Evolutionary conservation across 768 basidiomycete genomes (phyloP).

Genomic region (Myochromella boudieri): DNA sequence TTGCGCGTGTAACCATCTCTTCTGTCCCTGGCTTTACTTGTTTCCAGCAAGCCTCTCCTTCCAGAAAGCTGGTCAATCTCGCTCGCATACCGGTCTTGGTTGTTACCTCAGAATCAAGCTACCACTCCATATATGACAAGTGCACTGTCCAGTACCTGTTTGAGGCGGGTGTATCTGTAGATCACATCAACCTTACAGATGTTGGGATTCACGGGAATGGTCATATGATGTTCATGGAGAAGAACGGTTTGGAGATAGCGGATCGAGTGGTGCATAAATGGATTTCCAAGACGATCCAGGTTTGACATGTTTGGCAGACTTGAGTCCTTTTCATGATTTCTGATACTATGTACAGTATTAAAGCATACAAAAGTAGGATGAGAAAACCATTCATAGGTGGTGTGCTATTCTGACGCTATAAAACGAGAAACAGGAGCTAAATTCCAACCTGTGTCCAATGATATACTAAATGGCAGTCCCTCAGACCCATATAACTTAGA

Average conservation of each 20-base stretch:
- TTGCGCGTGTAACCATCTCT: conserved; percentile 27
- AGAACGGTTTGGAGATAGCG: conserved; percentile 43
- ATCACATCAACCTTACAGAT: conserved; percentile 37
- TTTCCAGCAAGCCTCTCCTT: conserved; percentile 41
- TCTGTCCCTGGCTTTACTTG: conserved; percentile 34
- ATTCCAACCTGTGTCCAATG: no score
- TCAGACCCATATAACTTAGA: no score
- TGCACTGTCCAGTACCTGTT: conserved; percentile 42
- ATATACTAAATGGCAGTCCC: no score
- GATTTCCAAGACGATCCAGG: conserved; percentile 24
- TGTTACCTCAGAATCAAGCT: conserved; percentile 50
- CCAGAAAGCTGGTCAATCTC: conserved; percentile 42
- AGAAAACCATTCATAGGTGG: no score
- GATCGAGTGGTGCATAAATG: conserved; percentile 39
- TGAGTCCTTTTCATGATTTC: no score
- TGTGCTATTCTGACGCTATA: no score
- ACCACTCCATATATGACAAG: conserved; percentile 48
- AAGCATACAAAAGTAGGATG: no score
- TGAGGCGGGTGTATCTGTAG: conserved; percentile 44
- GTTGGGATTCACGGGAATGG: conserved; percentile 52
- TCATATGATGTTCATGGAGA: conserved; percentile 59
- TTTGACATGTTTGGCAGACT: no score
- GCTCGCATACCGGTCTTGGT: conserved; percentile 43
- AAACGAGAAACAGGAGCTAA: no score
- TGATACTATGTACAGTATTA: no score